These are phyloP conservation scores for Psilocybe tampanensis DNA, from an alignment of 768 basidiomycete species.

Conservation along the genomic window DNA sequence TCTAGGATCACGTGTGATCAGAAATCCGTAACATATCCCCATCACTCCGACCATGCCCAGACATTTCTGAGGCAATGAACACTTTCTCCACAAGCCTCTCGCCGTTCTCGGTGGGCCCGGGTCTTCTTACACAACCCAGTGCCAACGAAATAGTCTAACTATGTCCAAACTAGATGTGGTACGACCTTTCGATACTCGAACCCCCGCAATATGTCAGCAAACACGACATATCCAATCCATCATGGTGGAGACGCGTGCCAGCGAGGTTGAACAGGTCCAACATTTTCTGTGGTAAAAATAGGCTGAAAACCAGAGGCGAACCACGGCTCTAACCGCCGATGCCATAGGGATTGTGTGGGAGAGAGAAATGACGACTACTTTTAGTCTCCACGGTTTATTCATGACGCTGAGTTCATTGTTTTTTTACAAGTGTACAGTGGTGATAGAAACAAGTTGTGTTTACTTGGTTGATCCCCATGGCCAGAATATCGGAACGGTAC, in stretches of 20 bases:
- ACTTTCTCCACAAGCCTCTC: not conserved
- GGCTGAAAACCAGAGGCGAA: not conserved
- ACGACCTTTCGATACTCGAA: not conserved
- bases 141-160: too few relatives aligned
- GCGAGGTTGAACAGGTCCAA: not conserved
- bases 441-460: not conserved
- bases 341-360: not conserved
- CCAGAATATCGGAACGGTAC: constrained; percentile 48
- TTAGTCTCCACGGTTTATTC: not conserved
- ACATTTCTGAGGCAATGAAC: not conserved
- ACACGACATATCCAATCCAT: not conserved
- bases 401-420: not conserved
- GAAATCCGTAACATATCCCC: constrained; percentile 4
- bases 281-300: not conserved
- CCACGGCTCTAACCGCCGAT: not conserved
- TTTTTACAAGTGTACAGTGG: too few relatives aligned
- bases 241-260: not conserved
- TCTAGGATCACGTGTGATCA: constrained; percentile 29
- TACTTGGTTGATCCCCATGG: constrained; percentile 39
- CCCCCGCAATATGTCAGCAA: not conserved
- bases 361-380: not conserved
- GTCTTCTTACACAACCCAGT: not conserved
- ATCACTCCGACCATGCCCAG: not conserved
- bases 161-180: not conserved
- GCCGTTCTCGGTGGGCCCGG: constrained; percentile 3